These are phyloP conservation scores for Pittosporum tobira DNA, from an alignment of 129 eudicot genomes.

Conservation along the genomic window DNA sequence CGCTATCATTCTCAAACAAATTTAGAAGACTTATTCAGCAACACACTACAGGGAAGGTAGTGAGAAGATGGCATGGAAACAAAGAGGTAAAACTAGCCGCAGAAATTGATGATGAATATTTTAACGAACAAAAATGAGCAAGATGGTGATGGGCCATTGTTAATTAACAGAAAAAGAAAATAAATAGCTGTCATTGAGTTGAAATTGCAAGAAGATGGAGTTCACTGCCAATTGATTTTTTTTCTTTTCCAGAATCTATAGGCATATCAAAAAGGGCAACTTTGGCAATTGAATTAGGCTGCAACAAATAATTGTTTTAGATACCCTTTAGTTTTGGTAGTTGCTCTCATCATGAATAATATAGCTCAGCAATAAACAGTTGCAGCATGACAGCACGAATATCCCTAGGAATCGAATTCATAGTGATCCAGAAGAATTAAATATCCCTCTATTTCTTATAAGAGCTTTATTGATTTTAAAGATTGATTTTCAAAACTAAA, in stretches of 20 bases:
- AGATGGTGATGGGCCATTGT: not conserved
- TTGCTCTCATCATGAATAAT: too few species aligned
- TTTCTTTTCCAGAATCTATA: too few species aligned
- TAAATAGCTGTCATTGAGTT: not conserved
- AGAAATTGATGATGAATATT: not conserved
- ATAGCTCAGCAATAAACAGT: too few species aligned
- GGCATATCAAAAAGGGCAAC: not conserved
- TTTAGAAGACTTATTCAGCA: not conserved
- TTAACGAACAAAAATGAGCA: too few species aligned
- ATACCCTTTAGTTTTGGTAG: not conserved
- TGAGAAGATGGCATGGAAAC: not conserved
- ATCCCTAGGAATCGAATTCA: too few species aligned
- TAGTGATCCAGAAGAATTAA: too few species aligned
- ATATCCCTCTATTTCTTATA: too few species aligned
- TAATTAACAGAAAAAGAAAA: not conserved
- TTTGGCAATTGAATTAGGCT: not conserved
- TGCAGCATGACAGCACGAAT: too few species aligned
- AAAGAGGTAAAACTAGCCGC: not conserved
- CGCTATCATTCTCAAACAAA: too few species aligned
- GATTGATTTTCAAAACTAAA: too few species aligned
- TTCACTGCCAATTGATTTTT: too few species aligned
- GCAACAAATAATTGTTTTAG: not conserved
- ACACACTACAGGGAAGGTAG: not conserved
- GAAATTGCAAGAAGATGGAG: slow-evolving; percentile 2
- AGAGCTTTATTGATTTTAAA: too few species aligned